Percentiles rank a stretch among this genome's conserved stretches.
phyloP scores from a whole-genome alignment of 2,329 filamentous ascomycete species.

The Clarireedia sp. region DNA sequence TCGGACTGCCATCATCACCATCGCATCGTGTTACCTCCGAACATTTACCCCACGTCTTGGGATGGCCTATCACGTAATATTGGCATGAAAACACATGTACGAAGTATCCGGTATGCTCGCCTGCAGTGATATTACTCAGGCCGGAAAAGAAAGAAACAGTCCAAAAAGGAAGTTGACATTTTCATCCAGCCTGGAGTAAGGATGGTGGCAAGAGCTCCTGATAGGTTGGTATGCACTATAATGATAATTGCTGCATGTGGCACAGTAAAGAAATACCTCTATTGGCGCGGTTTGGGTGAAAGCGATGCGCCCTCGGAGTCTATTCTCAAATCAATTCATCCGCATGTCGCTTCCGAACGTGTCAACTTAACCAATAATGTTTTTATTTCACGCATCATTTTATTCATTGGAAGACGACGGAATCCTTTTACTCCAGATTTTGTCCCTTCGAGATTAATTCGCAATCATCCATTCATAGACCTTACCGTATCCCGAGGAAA shows the following conservation, averaged over 20 bases:
- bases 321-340: conserved; percentile 5
- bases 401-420: conserved; percentile 1
- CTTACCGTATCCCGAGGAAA: conserved; percentile 3
- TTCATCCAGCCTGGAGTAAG: background rate
- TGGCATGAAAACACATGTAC: too few relatives aligned
- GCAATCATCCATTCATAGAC: conserved; percentile 2
- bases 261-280: background rate
- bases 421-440: background rate
- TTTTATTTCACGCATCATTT: background rate
- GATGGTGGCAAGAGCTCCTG: background rate
- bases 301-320: background rate
- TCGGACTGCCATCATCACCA: background rate
- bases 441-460: background rate
- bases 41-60: background rate
- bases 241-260: background rate
- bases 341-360: background rate
- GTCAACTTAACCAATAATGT: background rate
- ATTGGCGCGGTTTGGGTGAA: background rate
- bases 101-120: too few relatives aligned
- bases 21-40: background rate
- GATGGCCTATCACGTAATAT: conserved; percentile 3
- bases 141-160: too few relatives aligned
- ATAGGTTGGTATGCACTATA: background rate
- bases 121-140: too few relatives aligned
- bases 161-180: too few relatives aligned